Evolutionary conservation across 169 alveolate species (phyloP), one percentile per base, ranked within the genome.

Genomic region (Plasmodium vivax): DNA sequence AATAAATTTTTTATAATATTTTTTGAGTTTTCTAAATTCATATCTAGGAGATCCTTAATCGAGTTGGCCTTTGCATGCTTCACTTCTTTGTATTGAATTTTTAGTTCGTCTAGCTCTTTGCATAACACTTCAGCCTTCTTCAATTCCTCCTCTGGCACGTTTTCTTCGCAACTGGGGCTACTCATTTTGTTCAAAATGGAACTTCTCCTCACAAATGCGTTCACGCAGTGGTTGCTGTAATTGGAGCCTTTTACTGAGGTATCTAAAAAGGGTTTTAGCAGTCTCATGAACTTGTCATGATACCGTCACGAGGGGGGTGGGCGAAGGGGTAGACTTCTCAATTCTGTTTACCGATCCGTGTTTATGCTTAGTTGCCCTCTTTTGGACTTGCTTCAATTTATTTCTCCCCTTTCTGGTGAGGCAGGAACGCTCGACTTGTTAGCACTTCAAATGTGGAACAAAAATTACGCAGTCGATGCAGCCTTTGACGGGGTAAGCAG

Each of bases 1-100:
- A 95, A 95, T 36, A 95, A 93, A 72, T 95, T 95, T 73, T 84
- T 92, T 71, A 85, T 79, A 23, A 95, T 82, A 77, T 73, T 84
- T 51, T 58, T 82, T 10, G 93, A 83, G 72, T 82, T 62, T 34
- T 43, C 87, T 19, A 82, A 82, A 51, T 84, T 84, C 82, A 93
- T 87, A 19, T 80, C 85, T 83, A 95, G 51, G 75, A 83, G 45
- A 23, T 95, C 97, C 82, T 85, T 80, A 84, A 92, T 93, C 10
- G 93, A 58, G 47, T 43, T 30, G 3, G 82, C 95, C 84, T 77
- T 77, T 30, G 92, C 88, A 83, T 95, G 97, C 47, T 75, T 68
- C 73, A 93, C 94, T 38, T 82, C 95, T 90, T 87, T 95, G 71
- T 77, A 36, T 83, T 54, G 83, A 71, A 87, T 87, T 34, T 87